Base-by-base conservation (phyloP, 345 rosid genomes). In the Schrenkiella parvula region DNA sequence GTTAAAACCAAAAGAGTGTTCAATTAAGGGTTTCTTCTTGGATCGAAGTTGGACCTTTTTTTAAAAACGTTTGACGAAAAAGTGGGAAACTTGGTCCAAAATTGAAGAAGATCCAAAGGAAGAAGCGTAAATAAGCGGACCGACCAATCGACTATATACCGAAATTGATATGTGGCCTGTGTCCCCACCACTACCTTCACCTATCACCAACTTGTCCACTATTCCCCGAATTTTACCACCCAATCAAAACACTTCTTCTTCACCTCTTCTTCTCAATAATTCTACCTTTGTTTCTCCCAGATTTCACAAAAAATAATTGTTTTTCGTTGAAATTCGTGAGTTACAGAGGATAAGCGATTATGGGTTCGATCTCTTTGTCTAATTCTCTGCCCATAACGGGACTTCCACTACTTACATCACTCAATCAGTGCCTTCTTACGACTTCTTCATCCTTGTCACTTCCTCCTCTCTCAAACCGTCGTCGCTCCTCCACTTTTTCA, bases 301-400 rank as follows among this genome's bases (percentile, higher is more conserved):
- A 54, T 69, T 64, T 57, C 61, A 63, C 25, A 14, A 10, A 18
- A 13, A 34, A 55, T 10, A 66, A 4, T 39, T 15, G 38, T 5
- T 76, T 46, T 28, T 47, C 13, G 12, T 76, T 35, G 76, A 63
- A 38, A 70, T 29, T 14, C 31, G 66, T 64, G 75, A n/a, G 29
- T 23, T 0, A 2, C 54, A 70, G 80, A 70, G 75, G 71, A 76
- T 70, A 76, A 76, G 47, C 72, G 25, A 56, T 52, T 61, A 77
- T 77, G 80, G 73, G 80, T 71, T 77, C 80, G 5, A 66, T 77
- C 44, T 66, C 69, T 50, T 26, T 77, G 9, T 77, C 73, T 28
- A 72, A 59, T 72, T 77, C 73, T 66, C 13, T 66, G 65, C 80
- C 77, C 80, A 71, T 59, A 72, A 71, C 80, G 15, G 68, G 59